Percentiles rank a stretch among this genome's conserved stretches.
Evolutionary conservation across 768 basidiomycete genomes (phyloP).

Genomic region (Lactarius akahatsu): DNA sequence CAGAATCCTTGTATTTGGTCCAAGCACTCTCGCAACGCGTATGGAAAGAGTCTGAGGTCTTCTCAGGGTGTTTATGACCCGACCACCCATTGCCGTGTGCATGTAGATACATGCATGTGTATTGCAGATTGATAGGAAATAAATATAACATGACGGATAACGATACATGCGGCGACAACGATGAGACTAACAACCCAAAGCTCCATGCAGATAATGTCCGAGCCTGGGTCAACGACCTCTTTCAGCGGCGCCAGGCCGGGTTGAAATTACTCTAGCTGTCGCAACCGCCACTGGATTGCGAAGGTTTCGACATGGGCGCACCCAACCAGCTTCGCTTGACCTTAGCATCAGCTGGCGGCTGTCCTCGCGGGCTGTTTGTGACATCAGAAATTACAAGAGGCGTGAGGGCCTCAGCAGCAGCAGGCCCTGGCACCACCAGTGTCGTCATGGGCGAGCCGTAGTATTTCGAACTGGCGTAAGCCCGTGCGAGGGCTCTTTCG

Average conservation of each 20-base stretch:
- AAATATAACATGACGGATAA: conserved; percentile 26
- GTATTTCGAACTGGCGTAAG: conserved; percentile 70
- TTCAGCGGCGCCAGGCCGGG: conserved; percentile 19
- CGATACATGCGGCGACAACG: conserved; percentile 17
- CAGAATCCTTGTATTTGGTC: conserved; percentile 95
- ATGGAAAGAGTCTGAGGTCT: conserved; percentile 99
- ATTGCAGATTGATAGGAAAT: conserved; percentile 13
- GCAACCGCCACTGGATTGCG: conserved; percentile 6
- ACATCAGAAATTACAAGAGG: conserved; percentile 53
- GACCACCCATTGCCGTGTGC: conserved; percentile 75
- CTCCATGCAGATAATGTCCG: conserved; percentile 4
- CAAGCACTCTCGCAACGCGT: conserved; percentile 78
- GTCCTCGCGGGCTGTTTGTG: conserved; percentile 57
- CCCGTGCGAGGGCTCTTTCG: conserved; percentile 62
- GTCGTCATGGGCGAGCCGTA: conserved; percentile 41
- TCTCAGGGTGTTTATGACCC: conserved; percentile 92
- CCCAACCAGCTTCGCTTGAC: conserved; percentile 26
- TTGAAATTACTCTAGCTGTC: conserved; percentile 18
- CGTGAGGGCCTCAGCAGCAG: conserved; percentile 46
- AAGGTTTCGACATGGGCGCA: conserved; percentile 15
- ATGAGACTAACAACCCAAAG: neutral
- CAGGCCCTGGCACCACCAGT: conserved; percentile 42
- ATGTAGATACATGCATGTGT: conserved; percentile 6
- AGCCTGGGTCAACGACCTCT: conserved; percentile 12
- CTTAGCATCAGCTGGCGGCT: conserved; percentile 14